Evolutionary conservation across 257 asterid species (phyloP), one percentile per base, ranked within the genome.

Genomic region (Solanum chiquidenum): DNA sequence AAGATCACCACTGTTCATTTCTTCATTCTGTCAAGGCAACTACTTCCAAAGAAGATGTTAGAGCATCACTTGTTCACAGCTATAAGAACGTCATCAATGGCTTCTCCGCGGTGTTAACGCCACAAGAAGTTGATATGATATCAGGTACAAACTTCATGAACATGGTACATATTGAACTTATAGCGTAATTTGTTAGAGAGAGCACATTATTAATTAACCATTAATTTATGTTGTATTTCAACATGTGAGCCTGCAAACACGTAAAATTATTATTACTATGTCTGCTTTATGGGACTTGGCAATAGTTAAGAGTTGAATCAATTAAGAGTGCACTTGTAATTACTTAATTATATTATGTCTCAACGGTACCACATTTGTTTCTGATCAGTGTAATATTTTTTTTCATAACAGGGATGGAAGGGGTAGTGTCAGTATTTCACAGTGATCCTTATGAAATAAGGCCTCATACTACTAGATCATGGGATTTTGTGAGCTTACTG

Each of bases 31-130:
- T 91, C 4, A 93, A 93, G 90, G 89, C 11, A 8, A 38, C 88
- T 69, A 35, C 52, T 37, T 89, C 93, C 27, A 64, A 88, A 83
- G 86, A 93, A 49, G 91, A 92, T 71, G 93, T 91, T 3, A 91
- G 55, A 84, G 85, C 86, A 25, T 89, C 90, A 86, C 86, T 91
- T 1, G 44, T 93, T 62, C 89, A 93, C 85, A 91, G 95, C 88
- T 93, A 90, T 75, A 91, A 89, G 87, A 89, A 92, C 8, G 87
- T 84, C 74, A 92, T 93, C 86, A 92, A 92, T 76, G 95, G 95
- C 88, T 93, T 93, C 93, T 89, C 95, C 12, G 95, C 93, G 4
- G 7, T 89, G 77, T 94, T 91, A 75, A 89, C 90, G 9, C 91
- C 92, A 3, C 84, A 91, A 64, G 94, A 93, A 93, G n/a, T n/a